Percentiles rank a stretch among this genome's conserved stretches.
Evolutionary conservation across 352 stramenopile species (phyloP).

Genomic region (Globisporangium emineosum): DNA sequence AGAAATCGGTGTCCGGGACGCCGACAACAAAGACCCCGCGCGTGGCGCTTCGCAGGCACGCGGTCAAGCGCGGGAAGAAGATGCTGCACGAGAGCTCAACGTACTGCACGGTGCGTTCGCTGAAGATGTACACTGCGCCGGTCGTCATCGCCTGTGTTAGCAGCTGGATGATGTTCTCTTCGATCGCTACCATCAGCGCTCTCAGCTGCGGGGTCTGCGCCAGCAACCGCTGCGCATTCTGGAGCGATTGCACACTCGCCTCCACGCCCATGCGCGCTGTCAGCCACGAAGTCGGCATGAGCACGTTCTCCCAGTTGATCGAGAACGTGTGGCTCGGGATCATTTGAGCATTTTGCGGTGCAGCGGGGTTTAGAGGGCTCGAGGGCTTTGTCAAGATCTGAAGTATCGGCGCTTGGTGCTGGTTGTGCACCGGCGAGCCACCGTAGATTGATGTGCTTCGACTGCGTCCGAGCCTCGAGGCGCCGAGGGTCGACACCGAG

Average conservation of each 20-base stretch:
- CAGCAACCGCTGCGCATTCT: constrained; percentile 22
- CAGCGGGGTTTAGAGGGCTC: background rate
- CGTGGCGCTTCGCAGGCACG: constrained; percentile 25
- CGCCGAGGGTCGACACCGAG: constrained; percentile 4
- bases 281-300: constrained; percentile 42
- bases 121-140: constrained; percentile 45
- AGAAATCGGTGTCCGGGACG: constrained; percentile 28
- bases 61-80: constrained; percentile 45
- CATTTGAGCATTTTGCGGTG: background rate
- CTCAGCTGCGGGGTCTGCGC: constrained; percentile 18
- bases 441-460: constrained; percentile 3
- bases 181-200: constrained; percentile 22
- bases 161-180: constrained; percentile 34
- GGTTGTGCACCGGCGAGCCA: background rate
- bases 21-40: constrained; percentile 45
- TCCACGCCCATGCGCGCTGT: constrained; percentile 28
- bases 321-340: constrained; percentile 24
- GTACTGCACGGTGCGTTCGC: constrained; percentile 32
- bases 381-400: constrained; percentile 2
- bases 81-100: constrained; percentile 40
- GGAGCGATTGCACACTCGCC: constrained; percentile 19
- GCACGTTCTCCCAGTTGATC: constrained; percentile 57
- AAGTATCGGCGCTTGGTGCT: constrained; percentile 4
- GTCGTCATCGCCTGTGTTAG: constrained; percentile 25
- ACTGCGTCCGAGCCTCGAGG: background rate